Base-by-base conservation (phyloP, 148 eudicot species). In the Nyssa sinensis region DNA sequence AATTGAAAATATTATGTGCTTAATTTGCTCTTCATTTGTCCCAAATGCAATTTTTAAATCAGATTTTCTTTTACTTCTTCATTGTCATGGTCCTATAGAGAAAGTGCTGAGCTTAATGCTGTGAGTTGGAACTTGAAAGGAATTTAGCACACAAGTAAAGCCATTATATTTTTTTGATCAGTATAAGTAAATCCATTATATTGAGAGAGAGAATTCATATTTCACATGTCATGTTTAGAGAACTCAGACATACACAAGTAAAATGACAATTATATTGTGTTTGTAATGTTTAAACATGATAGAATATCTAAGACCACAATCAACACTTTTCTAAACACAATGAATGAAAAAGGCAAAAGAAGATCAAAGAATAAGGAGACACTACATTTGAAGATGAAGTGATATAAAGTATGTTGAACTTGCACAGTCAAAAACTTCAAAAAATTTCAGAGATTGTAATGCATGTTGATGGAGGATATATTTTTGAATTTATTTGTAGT, bases 141-240 rank as follows among this genome's bases (percentile, higher is more conserved):
- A 34, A 23, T 11, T 7, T n/a, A 51, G 31, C 1, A 41, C 29
- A 69, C 31, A 69, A 71, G 16, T 71, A 24, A 33, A 24, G 32
- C 30, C 74, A 33, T 34, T 71, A 7, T 21, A 25, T 23, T 27
- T n/a, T n/a, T n/a, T n/a, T n/a, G n/a, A n/a, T n/a, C n/a, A n/a
- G n/a, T n/a, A 69, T 53, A 69, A 71, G 16, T 71, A 24, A 33
- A 24, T 23, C 30, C 74, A 33, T 34, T 71, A 7, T 21, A 25
- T 23, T 27, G 14, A 28, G 2, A 21, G 41, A 2, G 44, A 39
- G 44, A 70, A 28, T 23, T 4, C 16, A 21, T 17, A 24, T 16
- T n/a, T 70, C 47, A 21, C 14, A 39, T 39, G 16, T 9, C 61
- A 30, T 51, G 7, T 21, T 39, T 39, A 39, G 33, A 49, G 9